Base-by-base conservation (phyloP, 1,139 yeast genomes). In the Pichia sp. region DNA sequence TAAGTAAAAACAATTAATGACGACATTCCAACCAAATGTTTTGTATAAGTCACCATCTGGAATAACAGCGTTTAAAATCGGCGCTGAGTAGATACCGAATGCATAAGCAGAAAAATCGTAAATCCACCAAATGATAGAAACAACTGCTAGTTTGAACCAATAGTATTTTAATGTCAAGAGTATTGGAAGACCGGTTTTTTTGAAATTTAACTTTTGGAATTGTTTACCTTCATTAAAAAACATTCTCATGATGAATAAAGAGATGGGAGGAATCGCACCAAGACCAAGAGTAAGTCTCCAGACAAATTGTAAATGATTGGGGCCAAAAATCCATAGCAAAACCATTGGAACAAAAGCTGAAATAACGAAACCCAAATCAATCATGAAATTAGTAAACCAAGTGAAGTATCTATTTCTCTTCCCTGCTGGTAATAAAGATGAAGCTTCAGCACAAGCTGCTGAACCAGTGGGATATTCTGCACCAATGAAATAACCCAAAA, bases 391-490 rank as follows among this genome's bases (percentile, higher is more conserved):
- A 44, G 97, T 90, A 66, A 89, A 88, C 85, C 92, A 82, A 49
- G 82, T 77, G 62, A 89, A 89, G 72, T 85, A 89, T 66, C 96
- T 75, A 69, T 90, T 90, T 71, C 97, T 83, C 52, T 76, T 74
- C 52, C 95, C 95, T 15, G 81, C 74, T 26, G 94, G 87, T 59
- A 89, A 71, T 59, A 79, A 71, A 50, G 85, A 81, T 39, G 95
- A 83, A 43, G 95, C 94, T 68, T 90, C 97, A 29, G 96, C 90
- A 55, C 95, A 88, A 43, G 95, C 95, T 26, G 90, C 94, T 2
- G 96, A 85, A 36, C 96, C 88, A 24, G 95, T 84, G 41, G 96
- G 96, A 64, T 90, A 90, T 69, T 90, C 97, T 45, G 95, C 90
- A 56, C 92, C 92, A 50, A 74, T 73, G 54, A 89, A 94, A 56